A percentile compares a stretch with the other conserved stretches of the same genome.
phyloP scores from a whole-genome alignment of 148 eudicot species.

The Fagopyrum esculentum region DNA sequence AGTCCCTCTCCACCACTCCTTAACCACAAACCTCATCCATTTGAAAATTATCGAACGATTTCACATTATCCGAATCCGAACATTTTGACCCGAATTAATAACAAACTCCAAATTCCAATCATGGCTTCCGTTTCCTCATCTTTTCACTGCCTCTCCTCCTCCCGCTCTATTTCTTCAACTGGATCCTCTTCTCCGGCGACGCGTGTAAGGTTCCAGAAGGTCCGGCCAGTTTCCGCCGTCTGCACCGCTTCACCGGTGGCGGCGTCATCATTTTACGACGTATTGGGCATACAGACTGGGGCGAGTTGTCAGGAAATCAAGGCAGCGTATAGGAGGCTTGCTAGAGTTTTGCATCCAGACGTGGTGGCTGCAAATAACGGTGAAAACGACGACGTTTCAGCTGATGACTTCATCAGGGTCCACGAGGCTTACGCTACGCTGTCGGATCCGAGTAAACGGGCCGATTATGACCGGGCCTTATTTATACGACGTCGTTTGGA shows the following conservation, averaged over 20 bases:
- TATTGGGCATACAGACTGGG: conserved; percentile 38
- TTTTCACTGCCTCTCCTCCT: conserved; percentile 6
- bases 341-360: conserved; percentile 59
- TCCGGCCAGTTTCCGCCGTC: conserved; percentile 1
- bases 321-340: conserved; percentile 54
- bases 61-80: not conserved
- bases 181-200: not conserved
- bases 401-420: conserved; percentile 42
- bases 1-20: not conserved
- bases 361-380: conserved; percentile 18
- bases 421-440: conserved; percentile 57
- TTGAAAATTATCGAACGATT: not conserved
- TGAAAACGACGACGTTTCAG: conserved; percentile 16
- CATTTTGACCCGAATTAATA: not conserved
- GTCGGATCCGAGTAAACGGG: conserved; percentile 60
- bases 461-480: conserved; percentile 44
- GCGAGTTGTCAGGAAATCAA: conserved; percentile 52
- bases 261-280: conserved; percentile 39
- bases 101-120: not conserved
- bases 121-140: not conserved
- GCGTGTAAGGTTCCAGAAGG: not conserved
- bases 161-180: not conserved
- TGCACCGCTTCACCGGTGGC: not conserved
- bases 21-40: not conserved
- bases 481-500: conserved; percentile 15